Base-by-base conservation (phyloP, 2,329 filamentous ascomycete genomes). In the Furcasterigmium furcatum region DNA sequence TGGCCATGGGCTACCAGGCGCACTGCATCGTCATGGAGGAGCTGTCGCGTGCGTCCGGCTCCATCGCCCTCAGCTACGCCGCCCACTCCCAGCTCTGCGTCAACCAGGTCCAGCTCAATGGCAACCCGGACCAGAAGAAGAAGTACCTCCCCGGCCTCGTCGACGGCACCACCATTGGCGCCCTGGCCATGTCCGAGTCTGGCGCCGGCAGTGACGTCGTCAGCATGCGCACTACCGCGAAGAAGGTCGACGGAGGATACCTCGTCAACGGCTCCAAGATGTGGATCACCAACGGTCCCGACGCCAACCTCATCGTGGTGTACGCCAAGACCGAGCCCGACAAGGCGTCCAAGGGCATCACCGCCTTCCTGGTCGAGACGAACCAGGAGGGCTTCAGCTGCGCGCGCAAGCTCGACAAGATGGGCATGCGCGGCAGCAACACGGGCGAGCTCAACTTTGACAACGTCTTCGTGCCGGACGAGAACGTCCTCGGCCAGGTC, bases 251-350 rank as follows among this genome's bases (percentile, higher is more conserved):
- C 57, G 91, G 91, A 29, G 92, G 92, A 22, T 96, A 87, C 65
- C 51, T 91, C 18, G 73, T 99, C 45, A 90, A 91, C 59, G 92
- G 91, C 25, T 88, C 85, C 49, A 96, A 99, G 77, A 96, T 97
- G 92, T 99, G 92, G 92, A 99, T 99, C 63, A 99, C 92, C 51
- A 99, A 99, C 67, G 89, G 92, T 5, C 92, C 92, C 1, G 91
- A 97, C 62, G 94, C 94, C n/a, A 81, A 96, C 65, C 76, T 87
- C 35, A 84, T 97, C 45, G 83, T 99, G 45, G 91, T 99, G n/a
- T 99, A 99, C 65, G 92, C 92, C 44, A 97, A 97, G 75, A 96
- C 92, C 1, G 79, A 85, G 47, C 91, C 91, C 1, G 79, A 85
- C 12, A 84, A 80, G 49, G 90, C 74, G 2, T 89, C 86, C 52